Evolutionary conservation across 768 basidiomycete species (phyloP).

Genomic region (Mycena metata): DNA sequence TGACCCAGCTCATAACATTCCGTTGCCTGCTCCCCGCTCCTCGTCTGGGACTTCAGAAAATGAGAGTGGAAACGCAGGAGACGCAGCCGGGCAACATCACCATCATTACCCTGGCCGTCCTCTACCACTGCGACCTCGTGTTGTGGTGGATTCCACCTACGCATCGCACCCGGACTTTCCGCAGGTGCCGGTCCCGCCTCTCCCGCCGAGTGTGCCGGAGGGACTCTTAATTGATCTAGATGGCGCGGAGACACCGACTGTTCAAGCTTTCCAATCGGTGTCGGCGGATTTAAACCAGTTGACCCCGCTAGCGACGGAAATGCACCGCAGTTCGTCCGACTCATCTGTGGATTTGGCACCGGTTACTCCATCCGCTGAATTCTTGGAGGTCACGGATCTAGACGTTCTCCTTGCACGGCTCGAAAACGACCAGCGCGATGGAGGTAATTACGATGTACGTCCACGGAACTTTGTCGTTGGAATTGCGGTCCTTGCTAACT

Average conservation of each 20-base stretch:
- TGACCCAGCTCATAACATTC: background rate
- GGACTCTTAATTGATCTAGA: slow-evolving; percentile 71
- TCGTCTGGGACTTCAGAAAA: slow-evolving; percentile 11
- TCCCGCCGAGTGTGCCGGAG: slow-evolving; percentile 53
- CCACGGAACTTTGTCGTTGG: background rate
- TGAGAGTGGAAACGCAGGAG: background rate
- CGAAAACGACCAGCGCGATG: slow-evolving; percentile 60
- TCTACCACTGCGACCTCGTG: slow-evolving; percentile 59
- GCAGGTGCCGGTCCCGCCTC: slow-evolving; percentile 31
- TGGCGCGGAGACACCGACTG: slow-evolving; percentile 43
- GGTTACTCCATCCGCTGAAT: slow-evolving; percentile 33
- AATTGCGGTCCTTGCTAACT: slow-evolving; percentile 39
- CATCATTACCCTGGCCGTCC: slow-evolving; percentile 71
- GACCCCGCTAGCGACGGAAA: slow-evolving; percentile 14
- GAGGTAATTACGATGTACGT: slow-evolving; percentile 74
- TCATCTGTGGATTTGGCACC: slow-evolving; percentile 31
- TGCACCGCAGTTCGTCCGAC: slow-evolving; percentile 31
- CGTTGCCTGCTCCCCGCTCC: slow-evolving; percentile 9
- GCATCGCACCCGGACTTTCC: slow-evolving; percentile 45
- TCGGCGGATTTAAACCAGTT: slow-evolving; percentile 14
- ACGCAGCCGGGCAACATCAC: slow-evolving; percentile 44
- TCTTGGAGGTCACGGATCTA: slow-evolving; percentile 68
- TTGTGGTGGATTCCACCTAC: slow-evolving; percentile 53
- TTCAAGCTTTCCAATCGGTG: background rate
- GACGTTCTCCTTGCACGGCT: slow-evolving; percentile 72